Evolutionary conservation across 2,329 filamentous ascomycete species (phyloP), one percentile per base, ranked within the genome.

Genomic region (Xylaria sp.): DNA sequence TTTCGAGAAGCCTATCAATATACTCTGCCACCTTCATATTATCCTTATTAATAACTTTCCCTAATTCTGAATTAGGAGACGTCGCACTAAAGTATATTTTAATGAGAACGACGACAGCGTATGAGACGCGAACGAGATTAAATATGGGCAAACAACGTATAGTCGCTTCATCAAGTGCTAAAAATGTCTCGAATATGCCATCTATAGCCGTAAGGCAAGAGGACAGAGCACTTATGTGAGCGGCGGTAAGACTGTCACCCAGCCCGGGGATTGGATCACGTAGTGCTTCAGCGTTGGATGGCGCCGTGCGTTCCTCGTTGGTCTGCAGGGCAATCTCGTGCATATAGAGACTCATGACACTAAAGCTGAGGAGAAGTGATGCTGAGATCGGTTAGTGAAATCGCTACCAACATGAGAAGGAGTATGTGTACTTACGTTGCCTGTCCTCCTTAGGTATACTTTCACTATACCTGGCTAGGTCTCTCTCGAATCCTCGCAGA

Each of bases 1-100:
- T 90, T 1, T 89, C 86, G 1, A 93, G 87, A 23, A 94, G 83
- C n/a, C 84, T 85, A 71, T 93, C 90, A 2, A 97, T 84, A 76
- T 93, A 91, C 63, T 87, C 83, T 72, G 85, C 84, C 20, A 89
- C 86, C 70, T 90, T 89, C 81, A 95, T 86, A 72, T 90, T 86
- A 64, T 90, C 86, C 71, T 88, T 88, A 72, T 89, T 85, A 71
- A 95, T 90, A 20, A 94, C 86, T 69, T 87, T 87, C n/a, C 89
- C 89, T 1, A 94, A 85, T 73, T 91, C 89, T 18, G 88, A 90
- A 50, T 87, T 86, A 0, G 90, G 87, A 15, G 87, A 85, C 1
- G 87, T 87, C 3, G 90, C 89, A 9, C 90, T 88, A 59, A 92
- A 90, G 79, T 91, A 91, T 70, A 94, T 87, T 79, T 93, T 94